Percentiles rank a stretch among this genome's conserved stretches.
These are phyloP conservation scores for Salicornia ramosissima DNA, from an alignment of 148 eudicot genomes.

Conservation along the genomic window DNA sequence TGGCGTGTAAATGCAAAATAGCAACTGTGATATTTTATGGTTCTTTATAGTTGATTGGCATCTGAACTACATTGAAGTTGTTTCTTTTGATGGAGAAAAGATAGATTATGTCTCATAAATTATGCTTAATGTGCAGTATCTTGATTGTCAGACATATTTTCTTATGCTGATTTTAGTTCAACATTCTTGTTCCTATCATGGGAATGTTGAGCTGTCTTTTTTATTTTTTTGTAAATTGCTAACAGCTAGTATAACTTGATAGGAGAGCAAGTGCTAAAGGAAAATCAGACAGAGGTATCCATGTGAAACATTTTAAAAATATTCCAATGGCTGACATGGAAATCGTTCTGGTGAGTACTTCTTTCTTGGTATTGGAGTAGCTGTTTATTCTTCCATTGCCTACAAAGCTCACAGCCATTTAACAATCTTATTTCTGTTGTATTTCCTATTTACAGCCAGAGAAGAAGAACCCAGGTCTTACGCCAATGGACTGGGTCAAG, in stretches of 20 bases:
- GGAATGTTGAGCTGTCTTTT: neutral
- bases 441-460: conserved; percentile 58
- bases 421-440: neutral
- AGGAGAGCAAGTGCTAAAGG: conserved; percentile 59
- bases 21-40: conserved; percentile 2
- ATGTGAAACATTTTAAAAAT: conserved; percentile 90
- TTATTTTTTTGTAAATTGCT: neutral
- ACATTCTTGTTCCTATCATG: neutral
- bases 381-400: neutral
- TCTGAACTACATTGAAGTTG: neutral
- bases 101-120: neutral
- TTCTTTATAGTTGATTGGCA: neutral
- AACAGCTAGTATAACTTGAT: conserved; percentile 10
- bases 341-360: conserved; percentile 69
- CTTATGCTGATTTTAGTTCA: neutral
- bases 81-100: neutral
- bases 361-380: neutral
- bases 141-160: neutral
- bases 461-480: conserved; percentile 92
- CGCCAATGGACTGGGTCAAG: conserved; percentile 98
- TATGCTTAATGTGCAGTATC: neutral
- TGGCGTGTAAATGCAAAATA: neutral
- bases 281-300: conserved; percentile 72
- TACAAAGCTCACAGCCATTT: neutral
- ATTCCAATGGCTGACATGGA: conserved; percentile 99